Percentiles rank a stretch among this genome's conserved stretches.
Conservation (phyloP, 805 yeast genomes). For the Sungouiella thailandica region DNA sequence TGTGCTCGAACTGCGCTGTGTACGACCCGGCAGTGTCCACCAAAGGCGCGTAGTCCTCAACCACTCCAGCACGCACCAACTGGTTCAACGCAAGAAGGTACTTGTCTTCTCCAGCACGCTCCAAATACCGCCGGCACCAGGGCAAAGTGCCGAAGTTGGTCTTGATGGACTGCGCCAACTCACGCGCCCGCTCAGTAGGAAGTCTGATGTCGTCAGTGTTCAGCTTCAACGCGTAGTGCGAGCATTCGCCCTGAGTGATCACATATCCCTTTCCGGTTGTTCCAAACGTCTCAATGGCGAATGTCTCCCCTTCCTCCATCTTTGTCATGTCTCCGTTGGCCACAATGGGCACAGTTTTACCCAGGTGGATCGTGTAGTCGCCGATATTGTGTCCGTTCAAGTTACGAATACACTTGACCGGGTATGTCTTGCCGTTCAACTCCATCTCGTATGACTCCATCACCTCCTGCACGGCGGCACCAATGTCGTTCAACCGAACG, state of each 20-base stretch:
- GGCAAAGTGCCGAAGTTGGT: constrained; percentile 90
- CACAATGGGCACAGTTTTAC: constrained; percentile 95
- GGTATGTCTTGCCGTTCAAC: constrained; percentile 77
- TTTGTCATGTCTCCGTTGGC: constrained; percentile 90
- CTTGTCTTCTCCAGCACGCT: constrained; percentile 86
- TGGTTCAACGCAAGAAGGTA: constrained; percentile 82
- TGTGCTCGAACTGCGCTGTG: constrained; percentile 97
- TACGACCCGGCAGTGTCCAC: constrained; percentile 78
- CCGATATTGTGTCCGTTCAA: constrained; percentile 92
- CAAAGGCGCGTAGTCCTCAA: constrained; percentile 91
- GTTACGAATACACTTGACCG: constrained; percentile 85
- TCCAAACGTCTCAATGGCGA: constrained; percentile 98
- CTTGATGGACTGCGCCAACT: constrained; percentile 65
- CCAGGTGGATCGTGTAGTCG: constrained; percentile 83
- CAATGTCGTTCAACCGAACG: constrained; percentile 90
- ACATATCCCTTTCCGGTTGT: constrained; percentile 95
- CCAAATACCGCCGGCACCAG: constrained; percentile 93
- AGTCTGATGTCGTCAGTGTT: constrained; percentile 38
- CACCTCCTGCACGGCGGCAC: constrained; percentile 92
- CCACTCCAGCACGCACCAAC: constrained; percentile 80
- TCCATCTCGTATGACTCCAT: constrained; percentile 97
- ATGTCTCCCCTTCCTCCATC: constrained; percentile 98
- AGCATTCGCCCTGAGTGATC: constrained; percentile 80
- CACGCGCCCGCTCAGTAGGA: constrained; percentile 64
- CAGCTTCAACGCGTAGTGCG: constrained; percentile 76